Evolutionary conservation across 148 eudicot genomes (phyloP), one percentile per base, ranked within the genome.

Genomic region (Chenopodium berlandieri): DNA sequence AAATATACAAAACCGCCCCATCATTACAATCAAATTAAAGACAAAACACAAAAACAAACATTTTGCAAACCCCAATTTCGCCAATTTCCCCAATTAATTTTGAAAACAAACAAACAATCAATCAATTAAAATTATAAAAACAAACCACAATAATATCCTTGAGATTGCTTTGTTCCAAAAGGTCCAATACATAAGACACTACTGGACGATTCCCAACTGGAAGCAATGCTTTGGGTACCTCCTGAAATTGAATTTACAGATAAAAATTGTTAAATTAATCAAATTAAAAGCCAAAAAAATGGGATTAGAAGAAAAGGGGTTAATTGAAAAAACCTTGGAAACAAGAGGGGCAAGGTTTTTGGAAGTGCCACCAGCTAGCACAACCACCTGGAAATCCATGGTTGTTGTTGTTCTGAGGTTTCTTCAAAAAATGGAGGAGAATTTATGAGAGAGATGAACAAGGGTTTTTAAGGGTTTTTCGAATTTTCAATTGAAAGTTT

Each of bases 381-480:
- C 99, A 27, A 96, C 97, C 69, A 94, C 99, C 82, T 96, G 99
- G 82, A 96, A 96, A 91, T 96, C 99, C 98, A 96, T 96, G 13
- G 23, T 68, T 54, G 44, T 40, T 40, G 44, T 58, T 78, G 56
- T 56, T 56, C 62, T 14, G 62, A 16, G 62, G 0, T 0, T 54
- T 54, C 19, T 54, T 52, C 25, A 10, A 4, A 69, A n/a, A 40
- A 27, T 50, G 77, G n/a, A 19, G 9, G 71, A 84, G 58, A 72
- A 60, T 68, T 34, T 37, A 63, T 25, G 80, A 44, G 71, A 79
- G 47, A 50, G 79, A 75, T 62, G 58, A 64, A 19, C 48, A 80
- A 40, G 78, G 86, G 82, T 79, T 79, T 73, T 73, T 64, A 25
- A 25, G 78, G 78, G 86, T 75, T 81, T 81, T 65, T 32, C 17